phyloP scores from a whole-genome alignment of 768 basidiomycete species.

The Tephrocybe sp. region DNA sequence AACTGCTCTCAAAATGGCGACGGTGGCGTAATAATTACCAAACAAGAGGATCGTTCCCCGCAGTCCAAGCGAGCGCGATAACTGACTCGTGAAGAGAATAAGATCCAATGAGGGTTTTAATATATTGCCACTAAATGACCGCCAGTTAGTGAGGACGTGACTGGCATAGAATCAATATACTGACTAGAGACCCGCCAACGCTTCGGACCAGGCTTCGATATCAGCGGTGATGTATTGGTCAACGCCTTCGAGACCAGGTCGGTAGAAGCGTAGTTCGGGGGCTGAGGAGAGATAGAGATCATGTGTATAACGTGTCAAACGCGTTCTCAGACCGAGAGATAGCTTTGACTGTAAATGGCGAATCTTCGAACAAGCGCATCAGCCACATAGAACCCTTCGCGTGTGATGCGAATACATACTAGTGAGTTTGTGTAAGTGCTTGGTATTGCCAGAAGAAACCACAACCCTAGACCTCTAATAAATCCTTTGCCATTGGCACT shows the following conservation, averaged over 20 bases:
- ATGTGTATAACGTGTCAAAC: slow-evolving; percentile 87
- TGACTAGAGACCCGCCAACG: slow-evolving; percentile 84
- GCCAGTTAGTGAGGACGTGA: neutral
- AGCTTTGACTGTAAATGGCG: slow-evolving; percentile 87
- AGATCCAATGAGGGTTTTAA: slow-evolving; percentile 92
- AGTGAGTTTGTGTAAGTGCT: slow-evolving; percentile 96
- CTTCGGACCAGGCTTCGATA: slow-evolving; percentile 85
- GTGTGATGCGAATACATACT: slow-evolving; percentile 39
- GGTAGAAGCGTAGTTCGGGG: slow-evolving; percentile 73
- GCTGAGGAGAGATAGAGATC: slow-evolving; percentile 85
- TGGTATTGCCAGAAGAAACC: slow-evolving; percentile 90
- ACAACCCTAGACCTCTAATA: slow-evolving; percentile 74
- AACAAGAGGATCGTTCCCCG: slow-evolving; percentile 83
- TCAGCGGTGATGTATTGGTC: slow-evolving; percentile 96
- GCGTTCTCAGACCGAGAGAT: slow-evolving; percentile 78
- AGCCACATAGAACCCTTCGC: neutral
- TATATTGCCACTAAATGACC: slow-evolving; percentile 71
- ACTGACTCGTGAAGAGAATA: slow-evolving; percentile 88
- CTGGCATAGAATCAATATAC: slow-evolving; percentile 28
- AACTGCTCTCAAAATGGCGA: slow-evolving; percentile 75
- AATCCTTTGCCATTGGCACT: slow-evolving; percentile 87
- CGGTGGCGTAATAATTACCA: slow-evolving; percentile 84
- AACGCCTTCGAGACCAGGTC: slow-evolving; percentile 64
- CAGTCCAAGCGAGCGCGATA: slow-evolving; percentile 82
- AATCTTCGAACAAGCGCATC: slow-evolving; percentile 48